Evolutionary conservation across 2,329 filamentous ascomycete species (phyloP), one percentile per base, ranked within the genome.

Genomic region (Aspergillus awamori): DNA sequence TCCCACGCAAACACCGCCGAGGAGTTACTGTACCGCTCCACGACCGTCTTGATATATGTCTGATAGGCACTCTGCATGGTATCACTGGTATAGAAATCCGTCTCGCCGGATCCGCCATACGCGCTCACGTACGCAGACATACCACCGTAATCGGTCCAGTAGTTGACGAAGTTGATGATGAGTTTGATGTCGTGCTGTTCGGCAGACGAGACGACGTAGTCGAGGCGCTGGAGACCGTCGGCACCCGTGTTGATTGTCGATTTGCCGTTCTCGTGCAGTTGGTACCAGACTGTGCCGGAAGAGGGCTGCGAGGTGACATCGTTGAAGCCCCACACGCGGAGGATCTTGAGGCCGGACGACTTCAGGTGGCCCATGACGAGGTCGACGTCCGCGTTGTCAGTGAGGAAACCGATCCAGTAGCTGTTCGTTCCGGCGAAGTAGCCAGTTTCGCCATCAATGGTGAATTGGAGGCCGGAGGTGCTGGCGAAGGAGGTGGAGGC

Each of bases 131-230:
- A 89, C 1, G 84, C 83, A 10, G 80, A 78, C 76, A 89, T 88
- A 52, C 87, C 87, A 28, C 87, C 87, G 47, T 88, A 89, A 69
- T 90, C 88, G 49, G 79, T 79, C 87, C 87, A 91, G 76, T 90
- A 86, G 76, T 90, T 90, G 58, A 89, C 85, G 43, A 74, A 75
- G 62, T 73, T 74, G 58, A 75, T 86, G 63, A 90, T 87, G 5
- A 89, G 77, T 72, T 88, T 87, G 66, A 90, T 79, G 4, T 83
- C 84, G 57, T 84, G 79, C 58, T 79, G 78, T 72, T 88, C 86
- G 5, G 87, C 87, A 0, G 83, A 78, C 41, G 80, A 71, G 57
- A 90, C 86, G 1, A 89, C 86, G 57, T 85, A 85, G 69, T 90
- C 88, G 2, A 90, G 82, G 13, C 86, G 82, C 71, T 88, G 81